Base-by-base conservation (phyloP, 257 asterid species). In the Solanum clarkiae region DNA sequence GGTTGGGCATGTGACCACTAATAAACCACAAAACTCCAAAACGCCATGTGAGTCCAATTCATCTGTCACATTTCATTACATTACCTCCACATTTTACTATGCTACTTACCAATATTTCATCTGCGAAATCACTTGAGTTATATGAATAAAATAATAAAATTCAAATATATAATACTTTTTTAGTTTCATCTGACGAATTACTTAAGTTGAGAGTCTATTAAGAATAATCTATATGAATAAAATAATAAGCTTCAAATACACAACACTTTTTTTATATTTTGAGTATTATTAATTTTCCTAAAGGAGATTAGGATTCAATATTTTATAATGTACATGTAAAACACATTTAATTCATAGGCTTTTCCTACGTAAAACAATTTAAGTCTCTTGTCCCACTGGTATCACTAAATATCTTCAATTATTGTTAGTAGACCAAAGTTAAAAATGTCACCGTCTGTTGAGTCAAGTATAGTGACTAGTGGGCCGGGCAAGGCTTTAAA, bases 1-100 rank as follows among this genome's bases (percentile, higher is more conserved):
- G 60, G 81, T 75, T 75, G 22, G 15, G 60, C 81, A 75, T 75
- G 81, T 75, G 81, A 75, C 81, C 81, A 24, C 81, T 47, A 49
- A 47, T 12, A 60, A 75, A 75, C 4, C 8, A 15, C 44, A 75
- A 49, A 75, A 75, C 22, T 75, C 81, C 81, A 75, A 49, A 49
- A 13, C 8, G 2, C 81, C 81, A 75, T 75, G 81, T 75, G 81
- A 75, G 49, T 75, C 60, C 60, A 49, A n/a, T 75, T 49, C 81
- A 47, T 22, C 36, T 22, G 81, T 49, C 81, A 75, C 59, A 75
- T 51, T 47, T 22, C 81, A 47, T 75, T 47, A 22, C 59, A 24
- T 49, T 49, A 75, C 81, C 81, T 75, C 81, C 44, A 75, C 49
- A 75, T 44, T 75, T 75, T 75, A 22, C 81, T 20, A 1, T 74